Base-by-base conservation (phyloP, 208 protist species). In the Leishmania aethiopica region DNA sequence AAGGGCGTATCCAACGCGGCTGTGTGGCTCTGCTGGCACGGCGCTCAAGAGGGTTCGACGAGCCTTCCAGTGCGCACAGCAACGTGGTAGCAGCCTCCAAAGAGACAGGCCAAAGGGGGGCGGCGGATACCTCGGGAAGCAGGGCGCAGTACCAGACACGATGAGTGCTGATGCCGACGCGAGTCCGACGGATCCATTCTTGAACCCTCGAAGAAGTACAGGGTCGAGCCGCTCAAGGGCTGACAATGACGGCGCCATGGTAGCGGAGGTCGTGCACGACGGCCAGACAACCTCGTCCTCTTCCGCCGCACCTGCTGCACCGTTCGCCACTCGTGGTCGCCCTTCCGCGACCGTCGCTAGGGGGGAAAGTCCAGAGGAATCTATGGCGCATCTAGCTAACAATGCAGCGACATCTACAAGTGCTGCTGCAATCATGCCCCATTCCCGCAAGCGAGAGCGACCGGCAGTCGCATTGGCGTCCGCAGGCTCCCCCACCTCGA, bases 141-240 rank as follows among this genome's bases (percentile, higher is more conserved):
- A 32, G 69, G 45, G 19, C 3, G 5, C 45, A 17, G 69, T 53
- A 45, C 1, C 69, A 49, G 40, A 49, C 25, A n/a, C 37, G 70
- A 81, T 75, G 53, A 57, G 55, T 17, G 69, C 51, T 49, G 75
- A 64, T 64, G 55, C 60, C 28, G 76, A 57, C 62, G 45, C 15
- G 42, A 42, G 42, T 45, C 82, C 77, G 11, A 45, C 71, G 37
- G 82, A 85, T 59, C 82, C 82, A 8, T 85, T 85, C 51, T 79
- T 85, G 28, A 81, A 81, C 42, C 71, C 82, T 10, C 71, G 77
- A 53, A 75, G 51, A 32, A 79, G 70, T 73, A 69, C n/a, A 28
- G 72, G 1, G 40, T 19, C 55, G 37, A 66, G 42, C 10, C 77
- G 60, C 17, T 49, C 40, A 22, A 37, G 35, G 37, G 45, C n/a